Percentiles rank a stretch among this genome's conserved stretches.
Conservation (phyloP, 2,329 filamentous ascomycete species). For the Cryoendolithus antarcticus region DNA sequence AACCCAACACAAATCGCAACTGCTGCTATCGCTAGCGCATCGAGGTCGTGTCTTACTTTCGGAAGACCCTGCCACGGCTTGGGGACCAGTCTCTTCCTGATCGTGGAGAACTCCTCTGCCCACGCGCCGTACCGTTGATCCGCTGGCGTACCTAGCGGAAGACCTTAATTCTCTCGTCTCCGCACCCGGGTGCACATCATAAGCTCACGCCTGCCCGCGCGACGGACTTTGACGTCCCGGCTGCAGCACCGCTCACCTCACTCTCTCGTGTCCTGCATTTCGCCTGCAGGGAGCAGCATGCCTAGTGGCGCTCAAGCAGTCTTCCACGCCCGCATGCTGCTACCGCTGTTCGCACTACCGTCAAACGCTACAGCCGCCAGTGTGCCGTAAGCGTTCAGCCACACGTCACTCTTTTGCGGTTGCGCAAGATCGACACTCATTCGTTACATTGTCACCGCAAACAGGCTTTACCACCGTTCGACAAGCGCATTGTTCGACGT, state of each 20-base stretch:
- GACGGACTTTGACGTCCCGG: constrained; percentile 4
- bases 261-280: constrained; percentile 5
- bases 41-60: constrained; percentile 2
- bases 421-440: constrained; percentile 4
- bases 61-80: constrained; percentile 1
- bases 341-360: constrained; percentile 3
- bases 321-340: constrained; percentile 4
- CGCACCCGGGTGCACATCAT: constrained; percentile 5
- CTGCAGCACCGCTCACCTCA: neutral
- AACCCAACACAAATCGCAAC: neutral
- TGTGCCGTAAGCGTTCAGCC: constrained; percentile 2
- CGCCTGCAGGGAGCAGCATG: constrained; percentile 5
- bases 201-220: constrained; percentile 5
- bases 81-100: neutral
- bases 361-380: constrained; percentile 5
- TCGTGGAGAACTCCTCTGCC: neutral
- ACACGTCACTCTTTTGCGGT: neutral
- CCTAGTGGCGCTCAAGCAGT: constrained; percentile 2
- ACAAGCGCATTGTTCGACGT: neutral
- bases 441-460: constrained; percentile 2
- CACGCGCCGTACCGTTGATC: neutral
- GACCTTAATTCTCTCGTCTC: constrained; percentile 1
- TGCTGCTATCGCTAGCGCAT: constrained; percentile 2
- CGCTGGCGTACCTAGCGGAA: neutral
- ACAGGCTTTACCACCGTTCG: constrained; percentile 4